Base-by-base conservation (phyloP, 202 grass and related monocot genomes). In the Carex sylvatica region DNA sequence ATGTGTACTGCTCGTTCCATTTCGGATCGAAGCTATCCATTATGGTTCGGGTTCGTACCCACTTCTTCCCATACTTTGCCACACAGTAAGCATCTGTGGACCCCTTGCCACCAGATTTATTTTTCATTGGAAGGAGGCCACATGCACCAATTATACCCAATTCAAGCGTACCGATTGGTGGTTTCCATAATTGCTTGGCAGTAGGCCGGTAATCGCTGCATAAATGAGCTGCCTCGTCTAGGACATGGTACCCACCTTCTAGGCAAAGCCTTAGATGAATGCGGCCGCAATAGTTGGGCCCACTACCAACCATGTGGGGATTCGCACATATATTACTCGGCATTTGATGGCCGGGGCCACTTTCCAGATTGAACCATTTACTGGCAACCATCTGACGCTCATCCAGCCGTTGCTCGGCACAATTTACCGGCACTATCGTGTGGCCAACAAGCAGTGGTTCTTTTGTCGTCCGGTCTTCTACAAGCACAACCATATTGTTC, bases 1-100 rank as follows among this genome's bases (percentile, higher is more conserved):
- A 98, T 18, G 91, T 95, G 92, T 98, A 98, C 89, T 98, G 95
- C 78, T 98, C 95, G 81, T 98, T 98, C 95, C 95, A 98, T 55
- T 85, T 85, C 4, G 95, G 92, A 87, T 83, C 94, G 4, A 98
- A 89, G 86, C 33, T 92, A 81, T 98, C 92, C 46, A 86, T 86
- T 22, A 98, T 81, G 42, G 95, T 98, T 24, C 95, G 91, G 7
- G 95, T 98, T 38, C 95, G 89, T 54, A 88, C 92, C 95, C 95
- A 98, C 80, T 98, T 98, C 89, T 93, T 95, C 59, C 95, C 95
- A 44, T 98, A 98, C 89, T 98, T 98, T 80, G 91, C 92, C 9
- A 93, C 96, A 85, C 96, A 98, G 87, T 98, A 98, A 7, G 92
- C 88, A 82, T 95, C 92, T 24, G 95, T 95, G 4, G 92, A 95